Conservation (phyloP, 2,329 filamentous ascomycete species). For the Fusarium sp. region DNA sequence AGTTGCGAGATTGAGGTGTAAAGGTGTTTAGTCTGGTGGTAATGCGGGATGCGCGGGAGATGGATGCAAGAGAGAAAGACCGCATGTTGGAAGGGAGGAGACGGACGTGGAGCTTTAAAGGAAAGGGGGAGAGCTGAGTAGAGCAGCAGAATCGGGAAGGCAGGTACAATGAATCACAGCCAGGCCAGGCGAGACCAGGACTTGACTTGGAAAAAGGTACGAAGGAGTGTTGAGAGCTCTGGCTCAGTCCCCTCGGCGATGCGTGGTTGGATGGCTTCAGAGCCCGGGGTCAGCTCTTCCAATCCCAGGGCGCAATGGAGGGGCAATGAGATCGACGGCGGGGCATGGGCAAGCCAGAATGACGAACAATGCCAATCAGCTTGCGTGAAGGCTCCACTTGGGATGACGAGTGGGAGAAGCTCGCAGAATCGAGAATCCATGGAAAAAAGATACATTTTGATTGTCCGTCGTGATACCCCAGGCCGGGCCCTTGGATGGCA, state of each 20-base stretch:
- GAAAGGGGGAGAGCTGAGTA: background rate
- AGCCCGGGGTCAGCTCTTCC: conserved; percentile 32
- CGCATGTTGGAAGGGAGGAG: conserved; percentile 29
- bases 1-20: conserved; percentile 29
- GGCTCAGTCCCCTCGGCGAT: conserved; percentile 2
- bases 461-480: background rate
- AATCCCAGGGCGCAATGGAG: conserved; percentile 36
- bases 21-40: conserved; percentile 33
- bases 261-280: conserved; percentile 31
- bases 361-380: conserved; percentile 41
- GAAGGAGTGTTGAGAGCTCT: conserved; percentile 28
- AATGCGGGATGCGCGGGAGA: conserved; percentile 27
- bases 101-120: conserved; percentile 33
- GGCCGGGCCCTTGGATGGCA: background rate
- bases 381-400: conserved; percentile 31
- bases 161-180: conserved; percentile 12
- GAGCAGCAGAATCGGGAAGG: conserved; percentile 2
- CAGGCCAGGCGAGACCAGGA: conserved; percentile 3
- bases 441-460: conserved; percentile 15
- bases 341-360: conserved; percentile 37
- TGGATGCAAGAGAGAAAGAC: conserved; percentile 34
- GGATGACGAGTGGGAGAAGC: conserved; percentile 42
- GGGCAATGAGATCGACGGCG: conserved; percentile 44
- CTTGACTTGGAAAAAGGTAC: background rate
- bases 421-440: conserved; percentile 26